Evolutionary conservation across 139 green algal genomes (phyloP), one percentile per base, ranked within the genome.

Genomic region (Microglena sp.): DNA sequence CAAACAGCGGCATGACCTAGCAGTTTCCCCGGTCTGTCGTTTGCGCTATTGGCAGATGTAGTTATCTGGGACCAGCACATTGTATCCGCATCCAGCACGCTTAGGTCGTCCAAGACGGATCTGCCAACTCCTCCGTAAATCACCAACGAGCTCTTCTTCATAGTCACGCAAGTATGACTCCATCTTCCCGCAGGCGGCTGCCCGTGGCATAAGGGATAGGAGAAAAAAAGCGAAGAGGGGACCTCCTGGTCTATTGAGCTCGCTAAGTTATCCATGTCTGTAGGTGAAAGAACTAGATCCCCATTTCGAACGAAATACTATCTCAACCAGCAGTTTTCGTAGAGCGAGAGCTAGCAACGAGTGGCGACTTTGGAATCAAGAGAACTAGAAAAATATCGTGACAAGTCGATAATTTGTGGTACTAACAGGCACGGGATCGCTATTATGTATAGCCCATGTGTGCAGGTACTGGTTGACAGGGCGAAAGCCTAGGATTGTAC

Each of bases 111-210:
- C 29, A 8, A n/a, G 6, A 57, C 46, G 46, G 46, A 27, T 27
- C 6, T 30, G 43, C 55, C 55, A 15, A 62, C 43, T 34, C 55
- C 55, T 15, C 55, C 55, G 15, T 34, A 62, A 34, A 62, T 27
- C 5, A 62, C 5, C 11, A 62, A 15, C 29, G 28, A n/a, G n/a
- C n/a, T 36, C 11, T 18, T 62, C 11, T 30, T 30, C 6, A 45
- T 15, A 35, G 11, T 26, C 22, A n/a, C 22, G 4, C 6, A 8
- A 35, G 11, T 34, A 27, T 62, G 55, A 7, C 28, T 30, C 55
- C 55, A 62, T 36, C 55, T 28, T 15, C 11, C 11, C 15, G 55
- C 6, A 45, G 55, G 55, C 22, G 28, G 40, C 8, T n/a, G 8
- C 8, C 55, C 26, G 15, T 21, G 22, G 55, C 55, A 62, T 4